These are phyloP conservation scores for Pichia manshurica DNA, from an alignment of 805 yeast species.

Conservation along the genomic window DNA sequence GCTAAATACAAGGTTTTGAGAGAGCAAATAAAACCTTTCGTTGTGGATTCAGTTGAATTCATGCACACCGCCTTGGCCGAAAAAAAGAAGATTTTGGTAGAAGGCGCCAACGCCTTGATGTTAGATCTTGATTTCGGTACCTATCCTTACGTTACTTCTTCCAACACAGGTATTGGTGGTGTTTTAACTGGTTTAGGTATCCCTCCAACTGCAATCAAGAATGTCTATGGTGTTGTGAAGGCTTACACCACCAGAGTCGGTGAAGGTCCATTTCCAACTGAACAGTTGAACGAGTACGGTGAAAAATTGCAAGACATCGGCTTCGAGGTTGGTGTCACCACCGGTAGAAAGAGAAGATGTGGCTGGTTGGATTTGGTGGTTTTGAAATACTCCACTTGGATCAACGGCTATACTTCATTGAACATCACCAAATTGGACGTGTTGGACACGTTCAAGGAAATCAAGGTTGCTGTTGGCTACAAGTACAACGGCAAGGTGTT, in stretches of 20 bases:
- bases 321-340: slow-evolving; percentile 95
- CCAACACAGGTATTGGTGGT: slow-evolving; percentile 96
- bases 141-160: slow-evolving; percentile 94
- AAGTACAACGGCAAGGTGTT: slow-evolving; percentile 69
- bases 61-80: slow-evolving; percentile 70
- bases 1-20: slow-evolving; percentile 69
- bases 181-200: slow-evolving; percentile 94
- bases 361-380: slow-evolving; percentile 99
- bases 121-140: slow-evolving; percentile 97
- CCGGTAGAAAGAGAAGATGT: slow-evolving; percentile 98
- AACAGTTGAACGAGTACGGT: slow-evolving; percentile 84
- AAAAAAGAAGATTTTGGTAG: slow-evolving; percentile 84
- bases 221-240: slow-evolving; percentile 93
- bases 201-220: slow-evolving; percentile 79
- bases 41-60: slow-evolving; percentile 84
- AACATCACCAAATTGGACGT: slow-evolving; percentile 96
- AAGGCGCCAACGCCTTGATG: slow-evolving; percentile 98
- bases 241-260: slow-evolving; percentile 99
- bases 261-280: slow-evolving; percentile 99
- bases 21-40: slow-evolving; percentile 77
- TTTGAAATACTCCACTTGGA: slow-evolving; percentile 79
- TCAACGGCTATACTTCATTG: slow-evolving; percentile 91
- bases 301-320: slow-evolving; percentile 86
- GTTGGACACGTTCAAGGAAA: slow-evolving; percentile 81
- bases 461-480: slow-evolving; percentile 84